Percentiles rank a stretch among this genome's conserved stretches.
Evolutionary conservation across 2,329 filamentous ascomycete genomes (phyloP).

Genomic region (Fusarium sp.): DNA sequence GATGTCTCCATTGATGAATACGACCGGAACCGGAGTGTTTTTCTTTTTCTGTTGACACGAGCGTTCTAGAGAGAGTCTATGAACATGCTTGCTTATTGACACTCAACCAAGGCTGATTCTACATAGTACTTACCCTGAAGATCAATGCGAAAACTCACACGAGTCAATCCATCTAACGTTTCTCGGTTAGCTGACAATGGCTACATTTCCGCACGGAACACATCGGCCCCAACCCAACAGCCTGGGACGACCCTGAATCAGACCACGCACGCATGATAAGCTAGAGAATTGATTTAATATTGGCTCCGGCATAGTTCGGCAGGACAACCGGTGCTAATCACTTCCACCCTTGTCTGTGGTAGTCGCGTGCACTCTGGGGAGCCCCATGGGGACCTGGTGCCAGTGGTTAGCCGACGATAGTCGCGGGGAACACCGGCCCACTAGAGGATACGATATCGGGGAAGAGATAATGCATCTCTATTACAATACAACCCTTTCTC

Average conservation of each 20-base stretch:
- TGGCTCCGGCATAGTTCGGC: conserved; percentile 8
- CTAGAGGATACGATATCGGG: conserved; percentile 1
- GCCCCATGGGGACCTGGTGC: conserved; percentile 20
- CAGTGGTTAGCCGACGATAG: background rate
- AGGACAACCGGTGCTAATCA: conserved; percentile 48
- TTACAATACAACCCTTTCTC: conserved; percentile 24
- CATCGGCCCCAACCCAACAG: background rate
- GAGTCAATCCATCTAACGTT: background rate
- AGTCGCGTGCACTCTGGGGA: conserved; percentile 17
- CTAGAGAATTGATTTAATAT: background rate
- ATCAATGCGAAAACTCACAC: background rate
- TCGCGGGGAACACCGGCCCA: conserved; percentile 27
- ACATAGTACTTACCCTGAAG: too few relatives aligned
- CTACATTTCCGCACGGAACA: background rate
- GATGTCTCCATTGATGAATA: too few relatives aligned
- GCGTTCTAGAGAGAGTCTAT: too few relatives aligned
- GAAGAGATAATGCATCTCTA: background rate
- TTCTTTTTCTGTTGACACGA: too few relatives aligned
- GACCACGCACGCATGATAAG: background rate
- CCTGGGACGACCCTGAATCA: conserved; percentile 3
- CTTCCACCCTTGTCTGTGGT: background rate
- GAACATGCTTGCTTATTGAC: too few relatives aligned
- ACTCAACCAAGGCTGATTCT: too few relatives aligned
- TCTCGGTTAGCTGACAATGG: background rate
- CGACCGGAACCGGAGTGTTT: too few relatives aligned